Percentiles rank a stretch among this genome's conserved stretches.
These are phyloP conservation scores for Marasmius oreades DNA, from an alignment of 1,284 basidiomycete genomes.

Conservation along the genomic window DNA sequence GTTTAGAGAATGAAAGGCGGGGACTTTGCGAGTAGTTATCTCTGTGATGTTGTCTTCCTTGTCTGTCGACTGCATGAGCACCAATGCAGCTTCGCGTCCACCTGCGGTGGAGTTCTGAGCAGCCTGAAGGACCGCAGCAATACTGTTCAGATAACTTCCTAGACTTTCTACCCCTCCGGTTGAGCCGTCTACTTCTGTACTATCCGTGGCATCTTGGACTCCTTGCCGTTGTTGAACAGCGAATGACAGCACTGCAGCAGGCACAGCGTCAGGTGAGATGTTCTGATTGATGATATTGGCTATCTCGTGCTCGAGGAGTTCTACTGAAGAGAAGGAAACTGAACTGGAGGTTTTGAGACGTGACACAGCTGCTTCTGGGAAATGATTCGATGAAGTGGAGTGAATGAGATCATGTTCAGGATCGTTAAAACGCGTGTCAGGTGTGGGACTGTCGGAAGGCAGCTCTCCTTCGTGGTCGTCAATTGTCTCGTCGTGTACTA, in stretches of 20 bases:
- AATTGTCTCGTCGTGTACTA: constrained; percentile 71
- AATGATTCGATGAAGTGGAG: constrained; percentile 34
- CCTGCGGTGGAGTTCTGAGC: constrained; percentile 60
- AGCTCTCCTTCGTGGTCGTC: constrained; percentile 37
- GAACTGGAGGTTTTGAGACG: constrained; percentile 29
- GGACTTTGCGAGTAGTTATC: constrained; percentile 60
- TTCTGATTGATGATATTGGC: constrained; percentile 67
- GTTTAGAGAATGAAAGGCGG: constrained; percentile 73
- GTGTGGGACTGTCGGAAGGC: constrained; percentile 19
- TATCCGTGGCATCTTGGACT: constrained; percentile 20
- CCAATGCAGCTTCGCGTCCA: constrained; percentile 17
- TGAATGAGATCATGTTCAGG: constrained; percentile 31
- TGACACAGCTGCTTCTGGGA: constrained; percentile 27
- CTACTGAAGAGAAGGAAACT: constrained; percentile 52
- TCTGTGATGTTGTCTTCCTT: constrained; percentile 41
- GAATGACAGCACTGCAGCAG: constrained; percentile 54
- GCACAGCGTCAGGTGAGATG: constrained; percentile 46
- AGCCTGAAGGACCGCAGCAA: constrained; percentile 72
- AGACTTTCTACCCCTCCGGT: constrained; percentile 25
- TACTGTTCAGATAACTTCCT: constrained; percentile 50
- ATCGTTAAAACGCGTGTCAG: constrained; percentile 28
- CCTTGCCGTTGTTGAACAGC: constrained; percentile 60
- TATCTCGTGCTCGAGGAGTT: constrained; percentile 72
- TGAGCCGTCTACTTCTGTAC: constrained; percentile 16
- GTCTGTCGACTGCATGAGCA: constrained; percentile 33